Evolutionary conservation across 1,284 basidiomycete genomes (phyloP).

Genomic region (Megacollybia platyphylla): DNA sequence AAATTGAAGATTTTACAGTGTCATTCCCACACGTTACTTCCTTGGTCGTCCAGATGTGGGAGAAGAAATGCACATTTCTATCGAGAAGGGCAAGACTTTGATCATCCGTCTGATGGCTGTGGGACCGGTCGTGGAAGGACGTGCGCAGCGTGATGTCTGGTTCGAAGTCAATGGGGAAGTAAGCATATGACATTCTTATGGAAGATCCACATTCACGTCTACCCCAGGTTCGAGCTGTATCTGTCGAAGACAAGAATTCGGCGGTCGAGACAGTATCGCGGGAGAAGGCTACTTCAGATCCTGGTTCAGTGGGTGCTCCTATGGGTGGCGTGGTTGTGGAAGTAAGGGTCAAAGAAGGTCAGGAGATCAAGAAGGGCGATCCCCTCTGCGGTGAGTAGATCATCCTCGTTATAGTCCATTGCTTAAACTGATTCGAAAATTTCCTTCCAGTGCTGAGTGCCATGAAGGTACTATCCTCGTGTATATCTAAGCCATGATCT

Average conservation of each 20-base stretch:
- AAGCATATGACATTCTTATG: constrained; percentile 9
- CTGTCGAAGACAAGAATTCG: constrained; percentile 92
- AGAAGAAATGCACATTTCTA: constrained; percentile 94
- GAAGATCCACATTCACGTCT: constrained; percentile 6
- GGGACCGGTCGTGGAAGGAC: constrained; percentile 84
- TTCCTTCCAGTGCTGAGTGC: constrained; percentile 62
- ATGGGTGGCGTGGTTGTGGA: constrained; percentile 99
- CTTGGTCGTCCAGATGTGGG: constrained; percentile 83
- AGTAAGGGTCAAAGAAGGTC: constrained; percentile 93
- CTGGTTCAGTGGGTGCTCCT: constrained; percentile 90
- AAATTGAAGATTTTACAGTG: constrained; percentile 28
- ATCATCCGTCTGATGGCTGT: constrained; percentile 95
- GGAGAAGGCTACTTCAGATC: constrained; percentile 88
- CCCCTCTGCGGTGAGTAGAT: constrained; percentile 66
- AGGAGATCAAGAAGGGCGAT: constrained; percentile 96
- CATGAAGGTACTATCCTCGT: constrained; percentile 57
- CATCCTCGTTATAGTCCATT: not conserved
- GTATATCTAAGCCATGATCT: constrained; percentile 9
- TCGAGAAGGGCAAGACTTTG: constrained; percentile 95
- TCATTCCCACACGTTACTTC: constrained; percentile 96
- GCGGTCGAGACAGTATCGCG: constrained; percentile 90
- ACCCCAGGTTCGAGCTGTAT: constrained; percentile 73
- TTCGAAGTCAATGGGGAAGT: constrained; percentile 97
- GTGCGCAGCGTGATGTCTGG: constrained; percentile 93
- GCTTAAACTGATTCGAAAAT: constrained; percentile 1